Percentiles rank a stretch among this genome's conserved stretches.
These are phyloP conservation scores for Russula abietina DNA, from an alignment of 768 basidiomycete species.

Conservation along the genomic window DNA sequence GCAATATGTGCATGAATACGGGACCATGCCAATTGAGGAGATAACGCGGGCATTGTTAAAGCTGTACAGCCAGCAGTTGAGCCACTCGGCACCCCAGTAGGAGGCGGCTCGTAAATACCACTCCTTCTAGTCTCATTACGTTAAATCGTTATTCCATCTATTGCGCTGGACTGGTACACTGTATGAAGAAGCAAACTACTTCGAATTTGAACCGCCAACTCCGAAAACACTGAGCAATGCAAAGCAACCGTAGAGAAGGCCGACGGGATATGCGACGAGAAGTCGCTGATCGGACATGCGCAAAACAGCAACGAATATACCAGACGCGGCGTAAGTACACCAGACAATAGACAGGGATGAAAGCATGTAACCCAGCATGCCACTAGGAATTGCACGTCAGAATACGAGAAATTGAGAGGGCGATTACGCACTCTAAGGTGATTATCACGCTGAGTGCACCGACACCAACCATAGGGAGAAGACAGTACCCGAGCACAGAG, in stretches of 20 bases:
- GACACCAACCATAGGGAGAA: slow-evolving; percentile 94
- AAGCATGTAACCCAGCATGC: slow-evolving; percentile 77
- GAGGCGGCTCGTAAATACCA: background rate
- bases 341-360: slow-evolving; percentile 81
- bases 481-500: slow-evolving; percentile 93
- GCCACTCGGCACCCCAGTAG: slow-evolving; percentile 28
- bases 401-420: slow-evolving; percentile 8
- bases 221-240: slow-evolving; percentile 90
- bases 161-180: slow-evolving; percentile 11
- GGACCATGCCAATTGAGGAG: slow-evolving; percentile 73
- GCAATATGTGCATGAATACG: slow-evolving; percentile 83
- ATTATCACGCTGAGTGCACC: slow-evolving; percentile 83
- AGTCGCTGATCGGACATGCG: slow-evolving; percentile 94
- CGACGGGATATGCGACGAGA: slow-evolving; percentile 94
- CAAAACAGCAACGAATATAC: slow-evolving; percentile 91
- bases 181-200: slow-evolving; percentile 3
- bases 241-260: slow-evolving; percentile 90
- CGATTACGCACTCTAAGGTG: slow-evolving; percentile 71
- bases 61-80: slow-evolving; percentile 70
- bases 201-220: slow-evolving; percentile 33
- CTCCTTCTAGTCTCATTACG: slow-evolving; percentile 25
- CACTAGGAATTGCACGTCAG: slow-evolving; percentile 41
- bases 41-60: slow-evolving; percentile 76
- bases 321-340: slow-evolving; percentile 95
- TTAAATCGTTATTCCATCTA: slow-evolving; percentile 22